phyloP scores from a whole-genome alignment of 1,139 yeast genomes.

The Sugiyamaella paludigena region DNA sequence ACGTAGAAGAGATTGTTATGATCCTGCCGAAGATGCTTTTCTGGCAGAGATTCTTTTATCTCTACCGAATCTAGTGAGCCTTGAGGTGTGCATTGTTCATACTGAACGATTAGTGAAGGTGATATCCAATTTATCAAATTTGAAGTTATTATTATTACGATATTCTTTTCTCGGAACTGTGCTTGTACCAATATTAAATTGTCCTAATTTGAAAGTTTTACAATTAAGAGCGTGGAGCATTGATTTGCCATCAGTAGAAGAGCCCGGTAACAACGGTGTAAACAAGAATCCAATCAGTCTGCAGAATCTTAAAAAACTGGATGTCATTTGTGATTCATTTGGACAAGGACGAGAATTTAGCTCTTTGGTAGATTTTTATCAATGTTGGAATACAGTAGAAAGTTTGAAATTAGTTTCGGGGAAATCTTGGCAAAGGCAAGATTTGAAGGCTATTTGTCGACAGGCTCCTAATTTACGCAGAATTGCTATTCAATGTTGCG shows the following conservation, averaged over 20 bases:
- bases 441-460: not conserved
- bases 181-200: not conserved
- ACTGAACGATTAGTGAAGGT: not conserved
- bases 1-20: not conserved
- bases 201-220: not conserved
- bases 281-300: not conserved
- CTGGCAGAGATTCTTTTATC: not conserved
- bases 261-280: not conserved
- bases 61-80: not conserved
- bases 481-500: not conserved
- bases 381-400: constrained; percentile 1
- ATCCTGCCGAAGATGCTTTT: not conserved
- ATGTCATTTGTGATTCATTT: constrained; percentile 2
- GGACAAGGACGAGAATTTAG: not conserved
- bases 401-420: not conserved
- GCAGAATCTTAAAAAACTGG: not conserved
- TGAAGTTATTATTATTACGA: constrained; percentile 1
- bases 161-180: not conserved
- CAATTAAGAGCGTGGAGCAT: constrained; percentile 3
- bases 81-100: constrained; percentile 3
- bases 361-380: not conserved
- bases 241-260: not conserved
- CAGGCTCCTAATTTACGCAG: not conserved
- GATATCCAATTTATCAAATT: not conserved
- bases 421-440: constrained; percentile 2